Base-by-base conservation (phyloP, 257 asterid genomes). In the Gentiana macrophylla region DNA sequence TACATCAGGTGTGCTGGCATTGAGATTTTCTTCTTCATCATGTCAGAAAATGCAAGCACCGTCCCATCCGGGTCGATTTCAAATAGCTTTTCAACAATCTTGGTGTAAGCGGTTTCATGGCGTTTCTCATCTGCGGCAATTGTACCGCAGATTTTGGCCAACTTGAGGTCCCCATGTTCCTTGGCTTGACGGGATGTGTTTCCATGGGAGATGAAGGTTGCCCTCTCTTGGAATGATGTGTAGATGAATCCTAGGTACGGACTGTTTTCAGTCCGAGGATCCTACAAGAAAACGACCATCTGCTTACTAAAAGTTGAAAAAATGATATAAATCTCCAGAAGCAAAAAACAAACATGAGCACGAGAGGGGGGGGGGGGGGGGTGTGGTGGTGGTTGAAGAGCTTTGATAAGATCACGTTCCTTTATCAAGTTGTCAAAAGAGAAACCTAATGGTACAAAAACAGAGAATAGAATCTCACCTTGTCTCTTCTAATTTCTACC, bases 1-100 rank as follows among this genome's bases (percentile, higher is more conserved):
- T 73, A 86, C 95, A 86, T 86, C 64, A 86, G 67, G 81, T 83
- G 94, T 36, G 95, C 94, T 0, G 95, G 95, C 95, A 86, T 86
- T 7, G 95, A 75, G 63, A 86, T 70, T 49, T 86, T 86, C 65
- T 86, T 86, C 75, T 76, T 86, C 95, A 86, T 86, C 95, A 86
- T 86, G 67, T 86, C 90, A 5, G 83, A 84, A 50, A 86, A 75
- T 9, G 94, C 74, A 9, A 80, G 60, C 62, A 86, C 80, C 0
- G 95, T 86, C 6, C 82, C 94, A 61, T 86, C 69, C 1, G 95
- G n/a, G 67, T 86, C 95, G 3, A 86, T 72, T 74, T 86, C 95
- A 5, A 83, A 86, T 37, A 86, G 74, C 74, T 83, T 86, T 61
- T 86, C 95, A 6, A 69, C 80, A 51, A 86, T 86, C 71, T 86